Evolutionary conservation across 208 protist genomes (phyloP).

Genomic region (Crithidia bombi): DNA sequence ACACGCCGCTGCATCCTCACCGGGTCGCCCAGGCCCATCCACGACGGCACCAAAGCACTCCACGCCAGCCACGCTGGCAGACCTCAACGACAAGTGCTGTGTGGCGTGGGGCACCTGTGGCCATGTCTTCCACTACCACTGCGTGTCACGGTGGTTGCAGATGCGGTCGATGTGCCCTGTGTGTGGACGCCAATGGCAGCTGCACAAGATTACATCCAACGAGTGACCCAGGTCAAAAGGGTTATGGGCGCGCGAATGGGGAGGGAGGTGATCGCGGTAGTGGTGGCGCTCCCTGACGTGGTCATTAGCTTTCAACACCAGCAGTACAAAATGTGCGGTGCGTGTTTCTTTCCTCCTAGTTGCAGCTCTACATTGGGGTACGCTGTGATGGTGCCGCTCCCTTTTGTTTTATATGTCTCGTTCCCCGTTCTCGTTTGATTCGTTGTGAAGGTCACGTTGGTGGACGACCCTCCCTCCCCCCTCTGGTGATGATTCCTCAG

Average conservation of each 20-base stretch:
- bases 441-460: no score
- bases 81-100: conserved; percentile 31
- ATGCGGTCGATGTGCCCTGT: conserved; percentile 60
- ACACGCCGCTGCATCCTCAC: no score
- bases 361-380: no score
- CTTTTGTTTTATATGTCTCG: no score
- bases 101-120: conserved; percentile 92
- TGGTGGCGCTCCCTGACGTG: no score
- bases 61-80: conserved; percentile 15
- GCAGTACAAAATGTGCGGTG: no score
- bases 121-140: conserved; percentile 81
- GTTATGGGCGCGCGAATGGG: not conserved
- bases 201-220: conserved; percentile 49
- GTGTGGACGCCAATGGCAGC: conserved; percentile 59
- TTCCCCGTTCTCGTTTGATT: no score
- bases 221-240: conserved; percentile 14
- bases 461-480: no score
- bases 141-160: conserved; percentile 60
- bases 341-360: no score
- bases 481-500: no score
- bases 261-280: not conserved
- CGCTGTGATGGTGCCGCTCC: no score
- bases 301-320: no score
- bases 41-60: not conserved
- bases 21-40: not conserved